Percentiles rank a stretch among this genome's conserved stretches.
These are phyloP conservation scores for Mucor ambiguus DNA, from an alignment of 371 early-diverging fungal species.

Conservation along the genomic window DNA sequence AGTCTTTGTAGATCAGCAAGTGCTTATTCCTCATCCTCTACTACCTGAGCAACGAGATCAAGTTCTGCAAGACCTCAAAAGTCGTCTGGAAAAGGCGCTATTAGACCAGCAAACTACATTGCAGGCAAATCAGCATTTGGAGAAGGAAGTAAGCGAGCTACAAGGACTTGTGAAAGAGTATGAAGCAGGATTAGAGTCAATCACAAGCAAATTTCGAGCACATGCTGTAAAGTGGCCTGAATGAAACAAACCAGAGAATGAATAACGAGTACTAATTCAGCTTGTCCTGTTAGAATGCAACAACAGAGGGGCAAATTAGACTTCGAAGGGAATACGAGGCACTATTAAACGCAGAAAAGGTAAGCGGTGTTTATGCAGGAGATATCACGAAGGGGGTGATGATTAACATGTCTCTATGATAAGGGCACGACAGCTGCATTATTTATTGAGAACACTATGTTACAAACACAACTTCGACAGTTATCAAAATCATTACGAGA, in stretches of 20 bases:
- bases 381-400: background rate
- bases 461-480: conserved; percentile 36
- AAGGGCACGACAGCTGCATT: conserved; percentile 43
- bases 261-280: background rate
- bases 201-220: conserved; percentile 34
- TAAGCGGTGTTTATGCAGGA: background rate
- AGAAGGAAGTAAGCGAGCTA: conserved; percentile 33
- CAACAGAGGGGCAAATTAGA: conserved; percentile 37
- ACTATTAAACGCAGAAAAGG: conserved; percentile 49
- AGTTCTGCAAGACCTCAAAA: conserved; percentile 18
- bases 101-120: conserved; percentile 18
- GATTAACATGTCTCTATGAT: background rate
- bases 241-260: background rate
- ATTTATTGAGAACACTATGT: conserved; percentile 44
- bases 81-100: conserved; percentile 13
- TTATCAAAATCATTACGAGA: conserved; percentile 29
- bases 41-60: conserved; percentile 27
- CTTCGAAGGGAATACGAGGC: conserved; percentile 47
- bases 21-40: background rate
- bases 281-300: conserved; percentile 25
- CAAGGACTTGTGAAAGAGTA: conserved; percentile 38
- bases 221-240: conserved; percentile 28
- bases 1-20: conserved; percentile 1
- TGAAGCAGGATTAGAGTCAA: conserved; percentile 31
- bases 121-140: conserved; percentile 27